These are phyloP conservation scores for Chernovozyma aurita DNA, from an alignment of 1,139 yeast genomes.

Conservation along the genomic window DNA sequence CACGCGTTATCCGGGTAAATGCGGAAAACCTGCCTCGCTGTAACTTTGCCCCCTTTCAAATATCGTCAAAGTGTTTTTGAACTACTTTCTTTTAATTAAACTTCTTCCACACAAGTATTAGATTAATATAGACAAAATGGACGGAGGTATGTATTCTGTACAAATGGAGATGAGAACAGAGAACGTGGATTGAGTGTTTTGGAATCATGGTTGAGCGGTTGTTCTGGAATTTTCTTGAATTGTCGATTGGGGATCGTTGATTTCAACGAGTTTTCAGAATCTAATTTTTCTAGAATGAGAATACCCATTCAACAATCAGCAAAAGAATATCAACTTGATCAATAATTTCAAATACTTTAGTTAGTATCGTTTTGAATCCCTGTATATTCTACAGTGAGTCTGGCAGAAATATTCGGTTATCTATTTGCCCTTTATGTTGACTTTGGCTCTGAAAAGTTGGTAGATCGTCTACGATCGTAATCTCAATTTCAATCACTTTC, in stretches of 20 bases:
- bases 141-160: slow-evolving; percentile 25
- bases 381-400: no score
- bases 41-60: slow-evolving; percentile 9
- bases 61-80: slow-evolving; percentile 8
- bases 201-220: neutral
- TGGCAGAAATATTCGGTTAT: no score
- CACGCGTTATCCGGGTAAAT: slow-evolving; percentile 10
- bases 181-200: neutral
- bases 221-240: neutral
- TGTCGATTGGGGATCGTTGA: neutral
- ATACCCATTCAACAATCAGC: no score
- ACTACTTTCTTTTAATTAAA: slow-evolving; percentile 7
- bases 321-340: no score
- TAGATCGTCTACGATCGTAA: no score
- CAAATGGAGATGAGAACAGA: neutral
- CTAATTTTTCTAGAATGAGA: neutral
- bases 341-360: no score
- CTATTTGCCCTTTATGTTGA: no score
- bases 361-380: no score
- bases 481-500: no score
- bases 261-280: neutral
- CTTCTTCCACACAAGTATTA: slow-evolving; percentile 5
- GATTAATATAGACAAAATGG: slow-evolving; percentile 19
- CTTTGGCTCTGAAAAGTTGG: no score
- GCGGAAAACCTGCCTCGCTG: slow-evolving; percentile 8